phyloP scores from a whole-genome alignment of 202 grass and related monocot species.

The Bolboschoenoplectus hybrid region DNA sequence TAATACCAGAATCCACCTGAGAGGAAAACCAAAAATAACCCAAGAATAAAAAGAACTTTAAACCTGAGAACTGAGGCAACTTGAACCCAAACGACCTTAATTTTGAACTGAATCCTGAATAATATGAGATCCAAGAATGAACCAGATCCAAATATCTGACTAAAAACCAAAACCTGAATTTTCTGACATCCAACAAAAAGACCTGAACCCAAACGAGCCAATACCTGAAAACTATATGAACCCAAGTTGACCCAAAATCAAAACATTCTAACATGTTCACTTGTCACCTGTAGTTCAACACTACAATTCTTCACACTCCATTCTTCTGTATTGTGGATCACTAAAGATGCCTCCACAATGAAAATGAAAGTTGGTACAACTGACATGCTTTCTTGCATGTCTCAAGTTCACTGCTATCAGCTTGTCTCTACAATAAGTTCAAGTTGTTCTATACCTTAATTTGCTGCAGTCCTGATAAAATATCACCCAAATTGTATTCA shows the following conservation, averaged over 20 bases:
- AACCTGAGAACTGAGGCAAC: not conserved
- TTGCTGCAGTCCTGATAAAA: not conserved
- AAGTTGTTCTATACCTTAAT: not conserved
- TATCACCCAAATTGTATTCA: conserved; percentile 1
- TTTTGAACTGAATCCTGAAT: not conserved
- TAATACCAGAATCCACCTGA: not conserved
- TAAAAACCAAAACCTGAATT: not conserved
- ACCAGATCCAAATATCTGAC: not conserved
- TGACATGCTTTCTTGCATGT: not conserved
- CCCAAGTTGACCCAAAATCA: not conserved
- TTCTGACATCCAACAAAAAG: not conserved
- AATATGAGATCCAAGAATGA: not conserved
- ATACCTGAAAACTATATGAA: not conserved
- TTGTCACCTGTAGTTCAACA: not conserved
- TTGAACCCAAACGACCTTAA: not conserved
- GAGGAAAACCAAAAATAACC: not conserved
- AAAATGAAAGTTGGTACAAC: not conserved
- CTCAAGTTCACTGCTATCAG: not conserved
- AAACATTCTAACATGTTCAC: not conserved
- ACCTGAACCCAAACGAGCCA: not conserved
- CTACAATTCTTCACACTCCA: not conserved
- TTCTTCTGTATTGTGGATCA: not conserved
- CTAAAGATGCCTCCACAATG: not conserved
- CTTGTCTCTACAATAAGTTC: not conserved
- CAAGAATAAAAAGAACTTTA: not conserved